These are phyloP conservation scores for Colletotrichum euphorbiae DNA, from an alignment of 2,329 filamentous ascomycete genomes.

Conservation along the genomic window DNA sequence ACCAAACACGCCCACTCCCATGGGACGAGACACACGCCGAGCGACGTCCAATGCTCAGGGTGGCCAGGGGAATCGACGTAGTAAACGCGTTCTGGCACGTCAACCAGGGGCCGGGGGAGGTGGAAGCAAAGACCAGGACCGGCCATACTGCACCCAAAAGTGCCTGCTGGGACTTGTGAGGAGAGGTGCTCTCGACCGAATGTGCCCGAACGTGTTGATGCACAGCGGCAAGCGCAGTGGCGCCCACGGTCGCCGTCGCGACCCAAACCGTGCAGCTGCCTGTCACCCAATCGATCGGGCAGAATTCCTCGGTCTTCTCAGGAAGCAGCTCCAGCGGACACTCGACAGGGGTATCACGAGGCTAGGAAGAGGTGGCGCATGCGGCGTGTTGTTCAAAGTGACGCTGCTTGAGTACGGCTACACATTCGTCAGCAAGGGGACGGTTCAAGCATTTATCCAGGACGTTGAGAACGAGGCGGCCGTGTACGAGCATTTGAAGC, in stretches of 20 bases:
- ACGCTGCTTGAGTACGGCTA: too few relatives aligned
- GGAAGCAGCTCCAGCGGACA: too few relatives aligned
- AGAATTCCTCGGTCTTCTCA: too few relatives aligned
- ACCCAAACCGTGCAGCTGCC: too few relatives aligned
- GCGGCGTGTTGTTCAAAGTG: too few relatives aligned
- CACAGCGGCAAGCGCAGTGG: slow-evolving; percentile 43
- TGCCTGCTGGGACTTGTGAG: slow-evolving; percentile 53
- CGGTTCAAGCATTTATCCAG: too few relatives aligned
- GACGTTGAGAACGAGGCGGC: too few relatives aligned
- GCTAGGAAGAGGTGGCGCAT: too few relatives aligned
- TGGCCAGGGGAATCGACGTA: slow-evolving; percentile 37
- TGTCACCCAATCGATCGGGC: slow-evolving; percentile 46
- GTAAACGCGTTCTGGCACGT: slow-evolving; percentile 40
- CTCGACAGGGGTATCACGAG: too few relatives aligned
- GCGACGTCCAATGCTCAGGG: background rate
- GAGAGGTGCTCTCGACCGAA: slow-evolving; percentile 46
- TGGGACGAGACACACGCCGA: background rate
- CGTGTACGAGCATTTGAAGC: too few relatives aligned
- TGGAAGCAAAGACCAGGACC: slow-evolving; percentile 6
- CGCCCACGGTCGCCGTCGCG: too few relatives aligned
- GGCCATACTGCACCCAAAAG: slow-evolving; percentile 52
- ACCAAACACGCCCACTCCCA: slow-evolving; percentile 6
- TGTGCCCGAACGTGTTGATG: slow-evolving; percentile 53
- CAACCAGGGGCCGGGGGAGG: background rate
- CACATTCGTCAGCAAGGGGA: too few relatives aligned